A percentile compares a stretch with the other conserved stretches of the same genome.
Evolutionary conservation across 2,329 filamentous ascomycete genomes (phyloP).

Genomic region (Microcera coccophila): DNA sequence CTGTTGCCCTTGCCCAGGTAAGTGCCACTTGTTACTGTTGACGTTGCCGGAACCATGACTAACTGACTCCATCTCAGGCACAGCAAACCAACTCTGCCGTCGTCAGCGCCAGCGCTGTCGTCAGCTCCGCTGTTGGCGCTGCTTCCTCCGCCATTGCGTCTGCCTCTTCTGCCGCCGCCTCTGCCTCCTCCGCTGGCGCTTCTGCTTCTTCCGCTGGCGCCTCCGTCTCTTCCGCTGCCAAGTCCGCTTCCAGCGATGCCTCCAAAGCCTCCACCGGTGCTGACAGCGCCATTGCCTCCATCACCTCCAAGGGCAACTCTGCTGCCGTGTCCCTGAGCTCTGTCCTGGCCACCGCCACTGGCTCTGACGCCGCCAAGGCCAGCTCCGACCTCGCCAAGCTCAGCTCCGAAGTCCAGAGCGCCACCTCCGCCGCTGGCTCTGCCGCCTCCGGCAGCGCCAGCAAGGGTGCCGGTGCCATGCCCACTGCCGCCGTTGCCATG

Average conservation of each 20-base stretch:
- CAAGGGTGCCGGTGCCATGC: constrained; percentile 31
- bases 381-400: constrained; percentile 15
- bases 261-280: constrained; percentile 12
- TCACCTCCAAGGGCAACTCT: constrained; percentile 20
- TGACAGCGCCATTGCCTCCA: constrained; percentile 10
- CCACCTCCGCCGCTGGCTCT: constrained; percentile 3
- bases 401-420: constrained; percentile 15
- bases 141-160: not conserved
- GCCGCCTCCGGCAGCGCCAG: constrained; percentile 20
- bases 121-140: constrained; percentile 15
- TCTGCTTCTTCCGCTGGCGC: constrained; percentile 17
- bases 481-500: constrained; percentile 42
- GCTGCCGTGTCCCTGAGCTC: constrained; percentile 29
- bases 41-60: not conserved
- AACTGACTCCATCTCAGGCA: constrained; percentile 6
- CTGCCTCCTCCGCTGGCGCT: not conserved
- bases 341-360: constrained; percentile 23
- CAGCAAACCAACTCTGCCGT: constrained; percentile 12
- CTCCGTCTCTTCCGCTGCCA: constrained; percentile 15
- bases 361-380: constrained; percentile 15
- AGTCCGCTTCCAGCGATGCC: constrained; percentile 10
- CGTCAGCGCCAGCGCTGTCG: constrained; percentile 18
- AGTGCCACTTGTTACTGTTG: not conserved
- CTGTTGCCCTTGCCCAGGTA: constrained; percentile 26
- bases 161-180: not conserved